Conservation (phyloP, 2,329 filamentous ascomycete species). For the Pyricularia grisea region DNA sequence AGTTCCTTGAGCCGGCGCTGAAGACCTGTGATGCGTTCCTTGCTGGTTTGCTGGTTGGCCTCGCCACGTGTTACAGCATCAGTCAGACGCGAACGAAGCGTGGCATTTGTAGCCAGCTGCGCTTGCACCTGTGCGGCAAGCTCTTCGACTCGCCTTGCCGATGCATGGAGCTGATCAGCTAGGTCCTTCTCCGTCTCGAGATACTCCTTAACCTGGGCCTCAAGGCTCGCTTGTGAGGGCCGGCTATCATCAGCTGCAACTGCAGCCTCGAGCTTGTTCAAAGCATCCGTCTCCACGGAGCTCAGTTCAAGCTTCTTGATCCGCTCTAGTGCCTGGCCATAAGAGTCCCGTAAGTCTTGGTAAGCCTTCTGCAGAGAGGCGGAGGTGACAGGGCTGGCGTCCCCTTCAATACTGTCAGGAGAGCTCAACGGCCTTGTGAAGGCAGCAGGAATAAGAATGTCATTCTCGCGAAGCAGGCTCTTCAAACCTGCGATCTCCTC, state of each 20-base stretch:
- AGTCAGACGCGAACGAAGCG: constrained; percentile 65
- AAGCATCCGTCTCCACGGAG: constrained; percentile 46
- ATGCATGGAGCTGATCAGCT: constrained; percentile 60
- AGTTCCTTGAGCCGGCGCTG: constrained; percentile 71
- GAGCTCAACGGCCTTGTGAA: constrained; percentile 29
- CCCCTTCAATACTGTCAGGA: constrained; percentile 11
- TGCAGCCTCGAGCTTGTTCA: constrained; percentile 56
- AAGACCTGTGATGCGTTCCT: constrained; percentile 72
- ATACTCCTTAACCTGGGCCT: constrained; percentile 37
- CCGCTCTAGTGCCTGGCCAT: constrained; percentile 55
- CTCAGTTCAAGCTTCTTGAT: constrained; percentile 54
- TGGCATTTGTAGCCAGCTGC: constrained; percentile 70
- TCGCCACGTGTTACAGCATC: constrained; percentile 79
- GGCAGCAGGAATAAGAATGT: constrained; percentile 63
- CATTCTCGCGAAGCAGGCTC: constrained; percentile 68
- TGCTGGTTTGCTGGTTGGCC: constrained; percentile 69
- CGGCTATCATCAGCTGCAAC: constrained; percentile 38
- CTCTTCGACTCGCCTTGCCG: constrained; percentile 64
- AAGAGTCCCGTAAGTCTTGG: constrained; percentile 63
- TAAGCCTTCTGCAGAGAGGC: constrained; percentile 67
- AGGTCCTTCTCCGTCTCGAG: constrained; percentile 54
- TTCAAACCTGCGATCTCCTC: constrained; percentile 84
- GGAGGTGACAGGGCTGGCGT: constrained; percentile 46
- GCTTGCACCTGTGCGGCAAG: constrained; percentile 69
- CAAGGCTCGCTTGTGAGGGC: too few relatives aligned